phyloP scores from a whole-genome alignment of 2,329 filamentous ascomycete species.

The Phialocephala sp. region DNA sequence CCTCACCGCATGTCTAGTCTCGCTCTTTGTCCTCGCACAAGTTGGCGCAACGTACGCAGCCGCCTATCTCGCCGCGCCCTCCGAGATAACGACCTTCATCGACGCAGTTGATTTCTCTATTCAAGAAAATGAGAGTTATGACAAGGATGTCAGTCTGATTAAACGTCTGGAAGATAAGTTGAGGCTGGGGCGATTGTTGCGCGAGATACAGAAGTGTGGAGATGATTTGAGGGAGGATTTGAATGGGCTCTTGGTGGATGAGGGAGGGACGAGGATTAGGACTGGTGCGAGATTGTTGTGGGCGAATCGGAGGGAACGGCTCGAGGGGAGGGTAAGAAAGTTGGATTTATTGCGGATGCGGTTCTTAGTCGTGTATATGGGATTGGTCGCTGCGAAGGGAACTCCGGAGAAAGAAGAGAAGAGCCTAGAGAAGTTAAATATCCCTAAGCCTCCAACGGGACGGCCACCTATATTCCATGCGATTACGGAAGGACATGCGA shows the following conservation, averaged over 20 bases:
- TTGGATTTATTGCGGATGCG: constrained; percentile 68
- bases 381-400: constrained; percentile 53
- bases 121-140: constrained; percentile 68
- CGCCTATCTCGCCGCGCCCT: constrained; percentile 63
- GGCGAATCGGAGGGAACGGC: constrained; percentile 57
- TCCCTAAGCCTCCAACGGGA: constrained; percentile 29
- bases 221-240: constrained; percentile 67
- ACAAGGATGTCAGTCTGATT: constrained; percentile 63
- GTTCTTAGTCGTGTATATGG: constrained; percentile 69
- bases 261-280: constrained; percentile 52
- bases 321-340: constrained; percentile 63
- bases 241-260: constrained; percentile 55
- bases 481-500: constrained; percentile 38
- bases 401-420: constrained; percentile 27
- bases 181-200: constrained; percentile 60
- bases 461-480: constrained; percentile 36
- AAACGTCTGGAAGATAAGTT: constrained; percentile 66
- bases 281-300: constrained; percentile 60
- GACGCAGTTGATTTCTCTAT: constrained; percentile 65
- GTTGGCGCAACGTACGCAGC: constrained; percentile 57
- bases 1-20: constrained; percentile 62
- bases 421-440: constrained; percentile 36
- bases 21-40: constrained; percentile 59
- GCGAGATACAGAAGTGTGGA: constrained; percentile 65
- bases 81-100: constrained; percentile 62